These are phyloP conservation scores for Arthrinium phaeospermum DNA, from an alignment of 2,329 filamentous ascomycete species.

Conservation along the genomic window DNA sequence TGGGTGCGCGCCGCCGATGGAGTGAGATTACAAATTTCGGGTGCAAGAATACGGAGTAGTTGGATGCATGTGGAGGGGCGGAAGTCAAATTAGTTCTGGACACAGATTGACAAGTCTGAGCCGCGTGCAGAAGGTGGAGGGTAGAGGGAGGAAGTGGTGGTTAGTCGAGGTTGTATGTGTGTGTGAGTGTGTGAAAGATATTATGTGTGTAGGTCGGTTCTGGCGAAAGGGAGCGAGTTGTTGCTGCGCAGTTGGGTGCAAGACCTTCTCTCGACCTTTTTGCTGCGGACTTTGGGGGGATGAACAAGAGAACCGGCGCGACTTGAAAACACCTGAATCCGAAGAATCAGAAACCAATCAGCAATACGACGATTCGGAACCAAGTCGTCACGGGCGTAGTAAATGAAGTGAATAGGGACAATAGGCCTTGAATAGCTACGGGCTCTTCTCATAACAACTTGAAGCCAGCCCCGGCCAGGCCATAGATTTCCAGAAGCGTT, in stretches of 20 bases:
- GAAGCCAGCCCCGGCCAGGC: constrained; percentile 15
- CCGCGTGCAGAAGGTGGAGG: neutral
- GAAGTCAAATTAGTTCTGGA: constrained; percentile 3
- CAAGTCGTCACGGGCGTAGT: neutral
- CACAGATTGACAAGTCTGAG: constrained; percentile 10
- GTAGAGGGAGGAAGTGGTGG: constrained; percentile 5
- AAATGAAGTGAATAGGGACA: constrained; percentile 24
- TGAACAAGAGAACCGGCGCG: constrained; percentile 1
- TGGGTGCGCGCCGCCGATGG: constrained; percentile 25
- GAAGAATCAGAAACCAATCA: constrained; percentile 21
- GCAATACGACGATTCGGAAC: constrained; percentile 21
- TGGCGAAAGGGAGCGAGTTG: constrained; percentile 24
- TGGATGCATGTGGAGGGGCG: constrained; percentile 16
- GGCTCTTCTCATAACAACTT: constrained; percentile 16
- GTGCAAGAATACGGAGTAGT: constrained; percentile 18
- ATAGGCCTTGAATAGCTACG: constrained; percentile 27
- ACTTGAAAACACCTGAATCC: constrained; percentile 12
- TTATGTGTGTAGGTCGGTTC: constrained; percentile 20
- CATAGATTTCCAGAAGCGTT: constrained; percentile 18
- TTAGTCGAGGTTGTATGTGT: neutral
- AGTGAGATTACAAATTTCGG: constrained; percentile 21
- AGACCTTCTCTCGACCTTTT: neutral
- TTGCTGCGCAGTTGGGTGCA: constrained; percentile 19
- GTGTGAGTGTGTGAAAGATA: constrained; percentile 8
- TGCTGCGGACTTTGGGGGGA: constrained; percentile 8